A percentile compares a stretch with the other conserved stretches of the same genome.
Evolutionary conservation across 805 yeast species (phyloP).

Genomic region (Saccharomycopsis javanensis): DNA sequence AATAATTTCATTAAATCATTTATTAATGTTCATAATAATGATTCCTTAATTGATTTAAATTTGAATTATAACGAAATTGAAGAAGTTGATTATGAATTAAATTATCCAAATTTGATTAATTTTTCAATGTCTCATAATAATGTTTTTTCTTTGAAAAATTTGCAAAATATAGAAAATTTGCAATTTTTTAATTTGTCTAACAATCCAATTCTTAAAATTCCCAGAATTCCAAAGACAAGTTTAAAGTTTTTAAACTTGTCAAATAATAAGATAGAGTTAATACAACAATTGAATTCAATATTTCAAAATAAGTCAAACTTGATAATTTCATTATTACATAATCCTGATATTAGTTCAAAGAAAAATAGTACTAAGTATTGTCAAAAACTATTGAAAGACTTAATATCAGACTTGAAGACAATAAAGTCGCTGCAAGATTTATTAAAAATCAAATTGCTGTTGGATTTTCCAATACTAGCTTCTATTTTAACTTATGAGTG

Average conservation of each 20-base stretch:
- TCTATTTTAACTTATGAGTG: not conserved
- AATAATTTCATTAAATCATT: slow-evolving; percentile 1
- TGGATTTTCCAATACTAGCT: not conserved
- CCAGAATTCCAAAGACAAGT: not conserved
- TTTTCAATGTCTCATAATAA: slow-evolving; percentile 1
- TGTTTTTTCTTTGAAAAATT: slow-evolving; percentile 2
- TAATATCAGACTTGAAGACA: not conserved
- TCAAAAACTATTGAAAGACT: not conserved
- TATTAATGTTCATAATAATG: not conserved
- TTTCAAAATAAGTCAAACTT: not conserved
- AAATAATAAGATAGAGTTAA: slow-evolving; percentile 4
- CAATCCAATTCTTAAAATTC: slow-evolving; percentile 4
- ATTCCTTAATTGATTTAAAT: slow-evolving; percentile 1
- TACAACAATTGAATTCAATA: not conserved
- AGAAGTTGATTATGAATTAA: not conserved
- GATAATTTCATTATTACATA: not conserved
- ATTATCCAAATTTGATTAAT: not conserved
- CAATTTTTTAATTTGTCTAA: slow-evolving; percentile 5
- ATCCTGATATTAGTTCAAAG: not conserved
- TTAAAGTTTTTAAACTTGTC: slow-evolving; percentile 6
- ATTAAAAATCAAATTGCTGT: not conserved
- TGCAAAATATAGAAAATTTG: not conserved
- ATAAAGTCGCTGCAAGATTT: not conserved
- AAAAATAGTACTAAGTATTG: not conserved
- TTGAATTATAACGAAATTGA: slow-evolving; percentile 6